Evolutionary conservation across 2,329 filamentous ascomycete species (phyloP), one percentile per base, ranked within the genome.

Genomic region (Pseudogymnoascus pannorum): DNA sequence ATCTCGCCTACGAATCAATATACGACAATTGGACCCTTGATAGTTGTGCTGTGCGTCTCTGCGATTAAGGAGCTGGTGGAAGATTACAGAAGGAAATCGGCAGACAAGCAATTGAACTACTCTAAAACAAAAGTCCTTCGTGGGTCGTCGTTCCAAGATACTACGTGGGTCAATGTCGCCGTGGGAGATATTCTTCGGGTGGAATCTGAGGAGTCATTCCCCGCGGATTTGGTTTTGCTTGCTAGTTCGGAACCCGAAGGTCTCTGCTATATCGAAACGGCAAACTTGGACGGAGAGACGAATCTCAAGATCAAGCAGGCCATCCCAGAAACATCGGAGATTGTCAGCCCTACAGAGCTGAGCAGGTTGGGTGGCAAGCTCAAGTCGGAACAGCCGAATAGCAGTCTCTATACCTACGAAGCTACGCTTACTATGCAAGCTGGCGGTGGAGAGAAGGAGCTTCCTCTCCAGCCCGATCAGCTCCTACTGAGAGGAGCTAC

Each of bases 271-370:
- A 97, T 99, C 71, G 94, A 99, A 77, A 99, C 94, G 1, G 93
- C 94, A 22, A 99, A 99, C 72, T 79, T 99, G 62, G 94, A 99
- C 70, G 94, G 94, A 68, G 94, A 99, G 76, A 99, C 94, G 18
- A 99, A 99, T 72, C 78, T 99, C 68, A 99, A 99, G 77, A 96
- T 99, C 77, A 99, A 99, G 77, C 94, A 99, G 77, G 93, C 87
- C 1, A 87, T 97, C 60, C 93, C 94, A 0, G 94, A 99, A 77
- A 99, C 94, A 0, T 87, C 89, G 12, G 81, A 88, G 64, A 81
- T 97, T 72, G 92, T 99, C 63, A 96, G 91, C 71, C 85, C 92
- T 16, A 86, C 83, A 65, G 93, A 97, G 69, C 79, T 99, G 64
- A 91, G 91, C 71, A 83, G 93, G 64, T 77, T 99, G 3, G 89